Evolutionary conservation across 805 yeast genomes (phyloP).

Genomic region (Aciculoconidium aculeatum): DNA sequence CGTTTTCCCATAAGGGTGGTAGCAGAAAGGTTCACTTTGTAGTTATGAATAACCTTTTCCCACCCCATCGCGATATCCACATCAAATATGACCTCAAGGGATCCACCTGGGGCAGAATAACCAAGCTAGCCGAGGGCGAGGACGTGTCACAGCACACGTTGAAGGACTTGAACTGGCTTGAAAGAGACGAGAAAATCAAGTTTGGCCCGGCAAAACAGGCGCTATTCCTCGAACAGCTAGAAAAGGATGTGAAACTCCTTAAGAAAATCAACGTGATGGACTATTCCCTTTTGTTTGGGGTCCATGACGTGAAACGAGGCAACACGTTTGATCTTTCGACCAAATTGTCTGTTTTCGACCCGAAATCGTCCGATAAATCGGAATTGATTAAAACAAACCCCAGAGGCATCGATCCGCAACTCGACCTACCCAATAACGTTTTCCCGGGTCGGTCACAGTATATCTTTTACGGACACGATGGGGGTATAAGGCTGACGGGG

Average conservation of each 20-base stretch:
- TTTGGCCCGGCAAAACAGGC: constrained; percentile 69
- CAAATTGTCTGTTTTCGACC: constrained; percentile 41
- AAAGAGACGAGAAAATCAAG: constrained; percentile 53
- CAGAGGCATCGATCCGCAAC: constrained; percentile 31
- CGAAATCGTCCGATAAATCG: constrained; percentile 31
- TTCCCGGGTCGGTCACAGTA: constrained; percentile 46
- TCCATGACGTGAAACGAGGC: constrained; percentile 68
- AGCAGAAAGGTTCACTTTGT: constrained; percentile 71
- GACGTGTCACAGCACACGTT: constrained; percentile 43
- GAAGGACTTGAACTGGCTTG: constrained; percentile 88
- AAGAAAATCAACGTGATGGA: constrained; percentile 87
- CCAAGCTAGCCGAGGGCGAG: constrained; percentile 29
- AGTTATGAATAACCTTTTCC: constrained; percentile 95
- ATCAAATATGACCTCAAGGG: constrained; percentile 89
- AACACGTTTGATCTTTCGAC: constrained; percentile 33
- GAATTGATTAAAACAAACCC: constrained; percentile 45
- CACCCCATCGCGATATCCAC: constrained; percentile 86
- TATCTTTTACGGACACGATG: constrained; percentile 70
- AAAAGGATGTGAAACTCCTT: constrained; percentile 66
- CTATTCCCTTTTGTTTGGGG: constrained; percentile 82
- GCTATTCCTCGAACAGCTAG: constrained; percentile 62
- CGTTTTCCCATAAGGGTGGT: constrained; percentile 48
- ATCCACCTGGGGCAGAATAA: constrained; percentile 76
- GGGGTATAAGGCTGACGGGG: constrained; percentile 76
- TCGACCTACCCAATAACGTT: constrained; percentile 39